Conservation (phyloP, 73 alveolate genomes). For the Symbiodinium natans region DNA sequence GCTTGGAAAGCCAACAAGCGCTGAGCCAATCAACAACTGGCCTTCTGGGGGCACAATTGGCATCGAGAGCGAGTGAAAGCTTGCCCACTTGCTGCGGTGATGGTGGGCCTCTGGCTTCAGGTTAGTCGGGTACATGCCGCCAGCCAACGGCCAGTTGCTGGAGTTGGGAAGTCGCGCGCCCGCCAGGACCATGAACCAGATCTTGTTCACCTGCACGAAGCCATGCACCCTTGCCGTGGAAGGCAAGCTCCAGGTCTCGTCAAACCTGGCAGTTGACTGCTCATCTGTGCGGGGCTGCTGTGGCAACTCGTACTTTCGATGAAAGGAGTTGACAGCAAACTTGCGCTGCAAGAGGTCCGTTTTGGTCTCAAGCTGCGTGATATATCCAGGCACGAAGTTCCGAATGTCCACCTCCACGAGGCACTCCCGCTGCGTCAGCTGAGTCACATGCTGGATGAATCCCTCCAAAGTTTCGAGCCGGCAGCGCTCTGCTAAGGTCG, state of each 20-base stretch:
- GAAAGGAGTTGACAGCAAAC: constrained; percentile 19
- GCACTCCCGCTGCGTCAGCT: background rate
- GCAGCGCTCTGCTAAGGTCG: constrained; percentile 52
- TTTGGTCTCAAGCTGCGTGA: constrained; percentile 52
- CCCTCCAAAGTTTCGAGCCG: constrained; percentile 31
- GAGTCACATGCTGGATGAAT: constrained; percentile 61
- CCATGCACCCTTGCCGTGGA: constrained; percentile 19
- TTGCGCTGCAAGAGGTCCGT: constrained; percentile 21
- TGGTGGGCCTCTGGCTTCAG: constrained; percentile 74
- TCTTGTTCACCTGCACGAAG: constrained; percentile 27
- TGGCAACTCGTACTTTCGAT: constrained; percentile 66
- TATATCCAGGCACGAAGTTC: constrained; percentile 57
- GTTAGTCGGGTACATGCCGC: constrained; percentile 82
- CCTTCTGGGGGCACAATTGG: background rate
- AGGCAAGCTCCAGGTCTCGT: constrained; percentile 35
- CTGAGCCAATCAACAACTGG: constrained; percentile 18
- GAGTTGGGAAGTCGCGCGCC: constrained; percentile 40
- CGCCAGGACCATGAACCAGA: constrained; percentile 67
- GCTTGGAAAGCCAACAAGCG: constrained; percentile 52
- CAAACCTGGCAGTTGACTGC: constrained; percentile 31
- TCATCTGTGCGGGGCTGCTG: constrained; percentile 55
- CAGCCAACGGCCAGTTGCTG: constrained; percentile 35
- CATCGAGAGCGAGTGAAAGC: constrained; percentile 28
- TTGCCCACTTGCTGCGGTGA: constrained; percentile 79
- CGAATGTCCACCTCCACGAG: constrained; percentile 18